Evolutionary conservation across 345 rosid species (phyloP), one percentile per base, ranked within the genome.

Genomic region (Hibiscus tridactylites): DNA sequence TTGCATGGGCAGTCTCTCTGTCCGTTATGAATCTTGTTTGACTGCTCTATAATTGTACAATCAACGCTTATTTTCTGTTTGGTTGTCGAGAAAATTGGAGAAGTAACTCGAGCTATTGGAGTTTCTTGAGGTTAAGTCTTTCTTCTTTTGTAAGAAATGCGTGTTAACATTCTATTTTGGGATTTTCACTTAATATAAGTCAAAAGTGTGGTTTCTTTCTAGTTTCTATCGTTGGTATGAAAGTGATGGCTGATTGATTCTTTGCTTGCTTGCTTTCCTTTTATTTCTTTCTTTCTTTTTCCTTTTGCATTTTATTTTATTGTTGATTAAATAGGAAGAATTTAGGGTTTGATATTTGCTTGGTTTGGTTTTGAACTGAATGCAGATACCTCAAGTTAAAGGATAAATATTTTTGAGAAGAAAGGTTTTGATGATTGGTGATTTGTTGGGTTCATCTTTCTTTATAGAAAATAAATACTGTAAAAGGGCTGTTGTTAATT

Each of bases 21-120:
- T 67, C n/a, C 9, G 13, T 9, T 65, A 21, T 31, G 16, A 57
- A 54, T 70, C 44, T 72, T 62, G 49, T 57, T 70, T 58, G n/a
- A 28, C 62, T 71, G 46, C 21, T 71, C 60, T 65, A 44, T 56
- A 21, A 1, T 46, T 59, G 52, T 56, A 49, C 17, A 65, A 69
- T 46, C 67, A 9, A 47, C 16, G n/a, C 21, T 24, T 35, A 16
- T 26, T 54, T 9, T 31, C 31, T 62, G 71, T 68, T 77, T 77
- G 61, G 74, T 64, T 72, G 52, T 11, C 37, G 63, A 21, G 77
- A 70, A 60, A 63, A 57, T 26, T 21, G 72, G 31, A 68, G 47
- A 71, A 68, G 24, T 31, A 42, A 64, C 60, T 47, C 15, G 69
- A 64, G 47, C 42, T 35, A 65, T 1, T 11, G 69, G 47, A 60